Conservation (phyloP, 192 early-diverging fungal species). For the Coemansia sp. region DNA sequence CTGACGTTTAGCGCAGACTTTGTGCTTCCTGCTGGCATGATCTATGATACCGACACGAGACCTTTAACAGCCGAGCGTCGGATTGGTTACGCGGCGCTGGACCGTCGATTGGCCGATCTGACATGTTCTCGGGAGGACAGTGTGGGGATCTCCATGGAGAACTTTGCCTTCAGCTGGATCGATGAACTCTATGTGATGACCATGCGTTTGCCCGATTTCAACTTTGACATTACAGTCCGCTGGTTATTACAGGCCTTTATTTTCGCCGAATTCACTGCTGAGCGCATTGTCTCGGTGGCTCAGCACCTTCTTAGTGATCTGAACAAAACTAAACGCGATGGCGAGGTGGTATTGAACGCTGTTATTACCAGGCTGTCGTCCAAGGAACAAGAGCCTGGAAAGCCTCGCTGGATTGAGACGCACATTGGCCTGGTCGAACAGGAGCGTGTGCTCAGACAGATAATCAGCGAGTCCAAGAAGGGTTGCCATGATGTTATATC, state of each 20-base stretch:
- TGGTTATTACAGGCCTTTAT: conserved; percentile 59
- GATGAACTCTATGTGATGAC: conserved; percentile 63
- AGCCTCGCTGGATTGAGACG: conserved; percentile 56
- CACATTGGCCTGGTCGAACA: conserved; percentile 69
- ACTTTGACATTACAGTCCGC: conserved; percentile 39
- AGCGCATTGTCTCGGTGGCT: conserved; percentile 65
- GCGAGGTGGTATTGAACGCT: conserved; percentile 54
- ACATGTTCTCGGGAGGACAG: conserved; percentile 47
- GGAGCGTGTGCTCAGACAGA: conserved; percentile 59
- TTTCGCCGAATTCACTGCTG: conserved; percentile 66
- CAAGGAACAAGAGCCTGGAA: conserved; percentile 22
- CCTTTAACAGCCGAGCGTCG: conserved; percentile 8
- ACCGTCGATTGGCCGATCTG: conserved; percentile 52
- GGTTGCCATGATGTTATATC: conserved; percentile 9
- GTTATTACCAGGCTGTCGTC: conserved; percentile 30
- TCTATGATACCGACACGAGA: conserved; percentile 20
- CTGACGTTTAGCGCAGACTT: conserved; percentile 65
- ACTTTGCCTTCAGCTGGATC: conserved; percentile 52
- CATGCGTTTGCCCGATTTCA: conserved; percentile 20
- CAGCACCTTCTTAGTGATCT: conserved; percentile 73
- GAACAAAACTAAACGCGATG: conserved; percentile 66
- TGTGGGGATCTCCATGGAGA: conserved; percentile 51
- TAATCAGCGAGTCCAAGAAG: conserved; percentile 30
- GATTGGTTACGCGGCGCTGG: conserved; percentile 29
- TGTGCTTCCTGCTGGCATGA: conserved; percentile 49